Evolutionary conservation across 164 flowering plant species (phyloP).

Genomic region (Magnolia officinalis): DNA sequence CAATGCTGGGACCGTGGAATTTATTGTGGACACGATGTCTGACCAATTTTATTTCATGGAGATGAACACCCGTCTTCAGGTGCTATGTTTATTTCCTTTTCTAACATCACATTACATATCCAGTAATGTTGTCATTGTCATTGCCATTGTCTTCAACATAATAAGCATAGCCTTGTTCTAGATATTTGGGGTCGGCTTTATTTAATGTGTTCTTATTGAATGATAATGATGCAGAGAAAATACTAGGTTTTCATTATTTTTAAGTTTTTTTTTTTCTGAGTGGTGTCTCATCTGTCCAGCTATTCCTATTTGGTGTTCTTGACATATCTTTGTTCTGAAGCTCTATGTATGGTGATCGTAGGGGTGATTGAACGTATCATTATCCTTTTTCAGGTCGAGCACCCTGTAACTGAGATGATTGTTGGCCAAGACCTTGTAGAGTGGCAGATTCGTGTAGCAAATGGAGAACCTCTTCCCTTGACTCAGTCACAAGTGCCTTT

Average conservation of each 20-base stretch:
- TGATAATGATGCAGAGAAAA: too few relatives aligned
- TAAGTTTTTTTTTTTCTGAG: background rate
- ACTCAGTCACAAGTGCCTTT: constrained; percentile 77
- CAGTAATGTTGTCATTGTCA: background rate
- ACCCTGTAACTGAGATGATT: constrained; percentile 99
- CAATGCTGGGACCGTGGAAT: constrained; percentile 99
- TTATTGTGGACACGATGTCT: constrained; percentile 80
- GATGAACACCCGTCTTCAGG: constrained; percentile 99
- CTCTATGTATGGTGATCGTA: background rate
- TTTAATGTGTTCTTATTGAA: too few relatives aligned
- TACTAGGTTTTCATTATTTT: background rate
- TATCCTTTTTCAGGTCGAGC: constrained; percentile 73
- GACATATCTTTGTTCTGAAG: background rate
- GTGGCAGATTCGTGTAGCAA: constrained; percentile 98
- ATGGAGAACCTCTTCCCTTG: constrained; percentile 88
- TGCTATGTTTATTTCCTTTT: constrained; percentile 13
- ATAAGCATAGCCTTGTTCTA: too few relatives aligned
- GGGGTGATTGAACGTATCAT: background rate
- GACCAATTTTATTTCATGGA: constrained; percentile 97
- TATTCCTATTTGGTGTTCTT: background rate
- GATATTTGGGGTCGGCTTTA: too few relatives aligned
- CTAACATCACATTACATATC: background rate
- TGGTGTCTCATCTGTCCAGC: background rate
- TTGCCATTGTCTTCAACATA: too few relatives aligned
- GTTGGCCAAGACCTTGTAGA: constrained; percentile 99